Percentiles rank a stretch among this genome's conserved stretches.
phyloP scores from a whole-genome alignment of 768 basidiomycete genomes.

The Lactarius akahatsu region DNA sequence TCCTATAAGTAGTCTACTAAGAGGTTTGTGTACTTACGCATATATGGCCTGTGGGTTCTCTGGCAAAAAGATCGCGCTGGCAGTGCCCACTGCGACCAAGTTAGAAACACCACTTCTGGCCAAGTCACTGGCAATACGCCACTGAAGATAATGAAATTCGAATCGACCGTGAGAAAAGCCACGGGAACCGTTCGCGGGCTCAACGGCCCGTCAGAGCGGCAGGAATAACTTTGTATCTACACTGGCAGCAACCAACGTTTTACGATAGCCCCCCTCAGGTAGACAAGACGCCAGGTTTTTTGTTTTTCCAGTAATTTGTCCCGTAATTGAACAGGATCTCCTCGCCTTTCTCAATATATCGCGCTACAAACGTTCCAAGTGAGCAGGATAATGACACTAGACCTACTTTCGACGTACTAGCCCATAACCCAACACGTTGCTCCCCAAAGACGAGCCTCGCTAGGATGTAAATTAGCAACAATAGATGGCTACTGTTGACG shows the following conservation, averaged over 20 bases:
- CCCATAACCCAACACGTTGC: conserved; percentile 63
- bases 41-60: background rate
- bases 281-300: background rate
- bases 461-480: conserved; percentile 30
- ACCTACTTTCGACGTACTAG: conserved; percentile 41
- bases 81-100: background rate
- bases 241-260: background rate
- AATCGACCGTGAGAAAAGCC: conserved; percentile 15
- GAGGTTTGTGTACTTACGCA: conserved; percentile 2
- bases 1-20: background rate
- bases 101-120: background rate
- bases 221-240: background rate
- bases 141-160: too few species aligned
- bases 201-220: conserved; percentile 8
- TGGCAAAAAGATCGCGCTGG: background rate
- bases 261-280: too few species aligned
- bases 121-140: too few species aligned
- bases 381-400: background rate
- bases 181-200: background rate
- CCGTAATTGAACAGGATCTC: conserved; percentile 26
- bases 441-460: conserved; percentile 64
- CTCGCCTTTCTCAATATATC: conserved; percentile 4
- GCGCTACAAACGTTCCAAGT: background rate
- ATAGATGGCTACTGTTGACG: background rate
- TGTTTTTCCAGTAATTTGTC: background rate